Percentiles rank a stretch among this genome's conserved stretches.
These are phyloP conservation scores for Porcisia hertigi DNA, from an alignment of 208 protist species.

Conservation along the genomic window DNA sequence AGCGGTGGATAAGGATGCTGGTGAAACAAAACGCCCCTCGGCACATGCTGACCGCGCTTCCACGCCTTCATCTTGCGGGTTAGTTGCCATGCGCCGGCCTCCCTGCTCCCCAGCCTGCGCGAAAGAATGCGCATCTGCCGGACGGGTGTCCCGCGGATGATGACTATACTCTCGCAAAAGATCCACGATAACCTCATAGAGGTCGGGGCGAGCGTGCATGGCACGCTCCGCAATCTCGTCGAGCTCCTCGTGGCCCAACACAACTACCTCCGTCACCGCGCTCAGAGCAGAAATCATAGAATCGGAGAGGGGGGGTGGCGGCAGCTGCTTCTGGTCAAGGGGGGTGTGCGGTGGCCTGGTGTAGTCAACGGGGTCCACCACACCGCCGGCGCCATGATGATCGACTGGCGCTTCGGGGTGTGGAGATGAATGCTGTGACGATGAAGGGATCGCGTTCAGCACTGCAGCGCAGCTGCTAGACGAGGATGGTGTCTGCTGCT, in stretches of 20 bases:
- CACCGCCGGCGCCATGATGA: background rate
- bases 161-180: conserved; percentile 22
- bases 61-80: background rate
- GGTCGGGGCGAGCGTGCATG: conserved; percentile 32
- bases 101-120: background rate
- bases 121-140: background rate
- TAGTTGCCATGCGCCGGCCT: background rate
- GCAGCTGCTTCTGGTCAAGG: background rate
- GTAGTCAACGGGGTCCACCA: background rate
- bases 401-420: background rate
- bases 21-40: background rate
- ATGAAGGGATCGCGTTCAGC: background rate
- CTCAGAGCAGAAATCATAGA: background rate
- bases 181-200: conserved; percentile 35
- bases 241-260: conserved; percentile 43
- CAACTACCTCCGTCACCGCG: conserved; percentile 16
- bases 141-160: conserved; percentile 1
- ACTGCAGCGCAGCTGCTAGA: background rate
- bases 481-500: background rate
- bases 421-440: background rate
- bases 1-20: background rate
- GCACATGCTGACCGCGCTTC: background rate
- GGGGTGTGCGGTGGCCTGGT: background rate
- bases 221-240: conserved; percentile 27
- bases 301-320: background rate